Evolutionary conservation across 139 green algal species (phyloP).

Genomic region (Nannochloris sp.): DNA sequence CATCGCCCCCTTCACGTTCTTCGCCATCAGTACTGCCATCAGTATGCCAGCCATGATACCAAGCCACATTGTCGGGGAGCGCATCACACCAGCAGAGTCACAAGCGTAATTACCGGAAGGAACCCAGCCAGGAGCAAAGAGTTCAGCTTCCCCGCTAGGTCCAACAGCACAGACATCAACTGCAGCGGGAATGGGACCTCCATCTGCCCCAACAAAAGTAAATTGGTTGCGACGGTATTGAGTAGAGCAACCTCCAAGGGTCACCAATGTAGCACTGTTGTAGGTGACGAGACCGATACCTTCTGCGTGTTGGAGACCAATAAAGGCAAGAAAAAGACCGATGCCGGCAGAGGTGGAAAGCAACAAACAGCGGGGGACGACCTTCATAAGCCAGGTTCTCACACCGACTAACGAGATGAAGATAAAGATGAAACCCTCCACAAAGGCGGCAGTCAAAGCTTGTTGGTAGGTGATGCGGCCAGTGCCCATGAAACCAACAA

Average conservation of each 20-base stretch:
- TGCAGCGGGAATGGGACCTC: background rate
- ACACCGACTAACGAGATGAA: constrained; percentile 51
- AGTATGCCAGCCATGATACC: constrained; percentile 48
- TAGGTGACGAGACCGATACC: constrained; percentile 63
- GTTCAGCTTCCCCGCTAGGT: background rate
- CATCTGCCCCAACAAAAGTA: background rate
- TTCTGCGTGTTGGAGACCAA: constrained; percentile 61
- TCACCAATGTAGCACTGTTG: constrained; percentile 58
- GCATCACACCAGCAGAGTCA: constrained; percentile 31
- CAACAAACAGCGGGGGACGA: constrained; percentile 61
- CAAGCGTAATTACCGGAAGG: constrained; percentile 7
- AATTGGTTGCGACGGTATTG: constrained; percentile 4
- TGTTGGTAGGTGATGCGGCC: constrained; percentile 35
- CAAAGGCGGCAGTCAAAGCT: constrained; percentile 44
- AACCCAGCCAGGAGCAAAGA: background rate
- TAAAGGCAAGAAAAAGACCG: constrained; percentile 61
- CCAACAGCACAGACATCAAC: background rate
- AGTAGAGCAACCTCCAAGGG: constrained; percentile 31
- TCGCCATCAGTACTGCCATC: constrained; percentile 42
- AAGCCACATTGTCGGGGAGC: constrained; percentile 42
- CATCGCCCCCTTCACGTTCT: constrained; percentile 38
- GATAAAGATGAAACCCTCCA: constrained; percentile 65
- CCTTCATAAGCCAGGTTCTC: constrained; percentile 37
- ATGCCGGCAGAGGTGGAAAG: constrained; percentile 64
- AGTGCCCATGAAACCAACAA: constrained; percentile 54